Evolutionary conservation across 2,329 filamentous ascomycete species (phyloP), one percentile per base, ranked within the genome.

Genomic region (Didymella glomerata): DNA sequence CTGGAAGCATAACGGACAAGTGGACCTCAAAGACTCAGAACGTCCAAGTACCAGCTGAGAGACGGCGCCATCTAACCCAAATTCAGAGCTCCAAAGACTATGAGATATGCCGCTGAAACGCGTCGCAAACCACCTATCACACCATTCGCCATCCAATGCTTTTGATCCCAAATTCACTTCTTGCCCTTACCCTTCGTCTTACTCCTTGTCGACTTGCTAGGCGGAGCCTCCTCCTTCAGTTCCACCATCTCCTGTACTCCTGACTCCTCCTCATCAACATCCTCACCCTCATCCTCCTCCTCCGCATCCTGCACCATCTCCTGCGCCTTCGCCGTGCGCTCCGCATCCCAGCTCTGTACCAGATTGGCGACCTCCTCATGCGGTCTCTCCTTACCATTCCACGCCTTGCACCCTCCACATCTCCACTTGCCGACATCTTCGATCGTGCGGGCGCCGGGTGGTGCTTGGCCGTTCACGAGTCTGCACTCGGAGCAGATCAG

Each of bases 391-490:
- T 90, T 86, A 0, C 94, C 94, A 74, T 99, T 99, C 80, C 85
- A 84, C 1, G 87, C 83, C 10, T 89, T 88, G 72, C 95, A 99
- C n/a, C 86, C 86, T 74, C 91, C 90, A 77, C 95, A 99, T 60
- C 89, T 88, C 95, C 95, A 99, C 61, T 84, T 83, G 2, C 94
- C 95, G 1, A 99, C 72, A 50, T 97, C 93, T 38, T 91, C 87
- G 1, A 94, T 79, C 0, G 83, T 86, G 67, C 87, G 90, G 0
- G 90, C 89, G 1, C 95, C 95, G 0, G 95, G 94, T 1, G 95
- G 93, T 3, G 95, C 95, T 75, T 97, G 95, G 0, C 96, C 95
- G 74, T 99, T 99, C 47, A 99, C 93, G 1, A 97, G 85, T 28
- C 92, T 85, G 76, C 95, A 99, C 38, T 85, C 83, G 30, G 82